Evolutionary conservation across 805 yeast genomes (phyloP), one percentile per base, ranked within the genome.

Genomic region (Grigorovia jiainica): DNA sequence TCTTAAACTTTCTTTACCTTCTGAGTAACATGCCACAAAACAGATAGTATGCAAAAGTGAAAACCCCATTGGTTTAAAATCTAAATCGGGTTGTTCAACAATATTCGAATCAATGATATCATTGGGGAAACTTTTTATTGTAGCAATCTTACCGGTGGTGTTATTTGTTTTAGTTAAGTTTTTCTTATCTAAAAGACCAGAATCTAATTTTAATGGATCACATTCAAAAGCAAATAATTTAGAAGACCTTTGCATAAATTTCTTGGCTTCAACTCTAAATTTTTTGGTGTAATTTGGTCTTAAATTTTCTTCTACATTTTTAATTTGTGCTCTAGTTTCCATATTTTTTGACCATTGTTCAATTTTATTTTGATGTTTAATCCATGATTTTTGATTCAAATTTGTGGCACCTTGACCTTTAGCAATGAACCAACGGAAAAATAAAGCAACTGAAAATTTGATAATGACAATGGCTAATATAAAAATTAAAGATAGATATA

Each of bases 11-110:
- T 71, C 82, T 51, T 77, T 84, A 59, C 87, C 95, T 66, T 92
- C 98, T 2, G 97, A 87, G 58, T 92, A 92, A 57, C 97, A 90
- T 1, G 98, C 92, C 8, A 92, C 95, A 45, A 82, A 67, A 50
- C 81, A 78, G 53, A 84, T 73, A 0, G 79, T 70, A 52, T 83
- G 92, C 13, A 82, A 70, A 51, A 92, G 71, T 13, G 98, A 87
- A 53, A 67, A 86, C 0, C 79, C 82, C 63, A 73, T 86, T 4
- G 98, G 97, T 69, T 84, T 89, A 66, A 78, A 89, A 46, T 76
- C 83, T 15, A 79, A 74, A 1, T 95, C 95, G 0, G 97, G 97
- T 59, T 90, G 97, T 2, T 95, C 85, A 13, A 89, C 83, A 23
- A 78, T 84, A 54, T 83, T 84, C 9, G 87, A 83, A 51, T 79